Percentiles rank a stretch among this genome's conserved stretches.
phyloP scores from a whole-genome alignment of 1,139 yeast species.

The Saccharomyces hybrid region DNA sequence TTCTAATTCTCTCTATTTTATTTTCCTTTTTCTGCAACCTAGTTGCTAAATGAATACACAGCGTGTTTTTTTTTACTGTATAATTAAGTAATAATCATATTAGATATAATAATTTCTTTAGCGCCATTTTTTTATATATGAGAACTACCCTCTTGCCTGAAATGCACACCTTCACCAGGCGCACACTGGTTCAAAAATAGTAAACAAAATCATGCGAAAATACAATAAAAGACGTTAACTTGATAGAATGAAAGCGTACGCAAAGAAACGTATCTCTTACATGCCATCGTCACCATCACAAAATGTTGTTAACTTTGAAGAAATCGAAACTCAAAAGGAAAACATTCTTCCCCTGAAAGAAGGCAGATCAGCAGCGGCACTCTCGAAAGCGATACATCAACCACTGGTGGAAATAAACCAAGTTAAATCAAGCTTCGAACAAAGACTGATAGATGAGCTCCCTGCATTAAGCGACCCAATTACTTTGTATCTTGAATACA shows the following conservation, averaged over 20 bases:
- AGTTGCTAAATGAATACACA: slow-evolving; percentile 1
- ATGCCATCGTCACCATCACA: not conserved
- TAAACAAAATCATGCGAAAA: not conserved
- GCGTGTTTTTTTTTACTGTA: not conserved
- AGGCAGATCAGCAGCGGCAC: slow-evolving; percentile 62
- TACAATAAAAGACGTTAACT: not conserved
- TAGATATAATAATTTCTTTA: not conserved
- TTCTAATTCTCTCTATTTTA: slow-evolving; percentile 64
- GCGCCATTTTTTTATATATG: not conserved
- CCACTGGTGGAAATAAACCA: slow-evolving; percentile 6
- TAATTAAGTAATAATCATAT: not conserved
- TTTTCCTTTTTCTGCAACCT: slow-evolving; percentile 49
- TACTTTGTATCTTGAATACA: slow-evolving; percentile 60
- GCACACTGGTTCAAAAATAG: not conserved
- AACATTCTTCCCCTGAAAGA: slow-evolving; percentile 62
- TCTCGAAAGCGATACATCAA: slow-evolving; percentile 41
- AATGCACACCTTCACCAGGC: not conserved
- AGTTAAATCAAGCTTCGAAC: slow-evolving; percentile 18
- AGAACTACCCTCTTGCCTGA: not conserved
- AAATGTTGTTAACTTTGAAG: slow-evolving; percentile 36
- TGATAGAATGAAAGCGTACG: not conserved
- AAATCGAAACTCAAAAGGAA: slow-evolving; percentile 68
- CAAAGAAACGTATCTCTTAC: not conserved
- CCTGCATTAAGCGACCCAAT: slow-evolving; percentile 73
- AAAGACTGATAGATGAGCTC: slow-evolving; percentile 36